Conservation (phyloP, 257 asterid genomes). For the Solanum chiquidenum region DNA sequence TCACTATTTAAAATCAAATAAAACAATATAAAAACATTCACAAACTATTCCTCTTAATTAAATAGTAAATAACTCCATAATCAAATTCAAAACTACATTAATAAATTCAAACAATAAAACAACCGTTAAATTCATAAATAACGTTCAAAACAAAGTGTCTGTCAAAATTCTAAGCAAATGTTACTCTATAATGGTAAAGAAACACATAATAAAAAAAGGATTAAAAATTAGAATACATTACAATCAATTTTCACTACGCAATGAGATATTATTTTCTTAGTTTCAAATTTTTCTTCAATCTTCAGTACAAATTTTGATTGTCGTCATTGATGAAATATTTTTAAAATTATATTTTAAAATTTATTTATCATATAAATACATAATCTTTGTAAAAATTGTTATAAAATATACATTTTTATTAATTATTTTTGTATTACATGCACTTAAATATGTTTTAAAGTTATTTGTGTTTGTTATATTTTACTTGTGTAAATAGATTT, state of each 20-base stretch:
- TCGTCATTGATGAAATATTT: neutral
- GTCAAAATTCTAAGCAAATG: neutral
- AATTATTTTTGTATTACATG: neutral
- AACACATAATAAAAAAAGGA: neutral
- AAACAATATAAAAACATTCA: neutral
- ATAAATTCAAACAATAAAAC: neutral
- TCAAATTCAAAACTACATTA: neutral
- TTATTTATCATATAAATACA: neutral
- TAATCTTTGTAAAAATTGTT: too few relatives aligned
- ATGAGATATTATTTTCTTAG: too few relatives aligned
- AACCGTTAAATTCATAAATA: neutral
- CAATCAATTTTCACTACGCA: neutral
- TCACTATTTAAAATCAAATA: neutral
- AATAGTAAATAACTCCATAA: neutral
- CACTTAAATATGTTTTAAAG: neutral
- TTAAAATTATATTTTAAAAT: too few relatives aligned
- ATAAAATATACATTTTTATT: too few relatives aligned
- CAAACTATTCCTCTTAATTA: neutral
- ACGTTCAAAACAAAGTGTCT: neutral
- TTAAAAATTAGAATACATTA: too few relatives aligned
- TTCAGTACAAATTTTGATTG: too few relatives aligned
- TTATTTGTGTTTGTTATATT: neutral
- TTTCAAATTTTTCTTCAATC: too few relatives aligned
- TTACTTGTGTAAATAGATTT: neutral
- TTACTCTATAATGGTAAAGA: neutral